phyloP scores from a whole-genome alignment of 2,329 filamentous ascomycete species.

The Epichloe sylvatica region DNA sequence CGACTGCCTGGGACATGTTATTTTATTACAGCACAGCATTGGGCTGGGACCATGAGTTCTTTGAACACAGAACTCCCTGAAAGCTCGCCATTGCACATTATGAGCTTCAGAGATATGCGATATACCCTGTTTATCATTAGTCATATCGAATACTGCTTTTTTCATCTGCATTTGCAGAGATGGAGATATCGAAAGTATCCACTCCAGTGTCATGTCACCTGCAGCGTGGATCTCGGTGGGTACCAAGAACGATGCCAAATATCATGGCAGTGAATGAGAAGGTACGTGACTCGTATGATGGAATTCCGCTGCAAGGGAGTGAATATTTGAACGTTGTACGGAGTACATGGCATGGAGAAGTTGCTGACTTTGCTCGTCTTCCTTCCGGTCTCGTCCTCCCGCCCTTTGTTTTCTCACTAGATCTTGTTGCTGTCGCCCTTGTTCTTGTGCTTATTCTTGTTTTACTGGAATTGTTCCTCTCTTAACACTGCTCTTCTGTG shows the following conservation, averaged over 20 bases:
- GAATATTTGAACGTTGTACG: no score
- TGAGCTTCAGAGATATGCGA: neutral
- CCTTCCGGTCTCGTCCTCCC: no score
- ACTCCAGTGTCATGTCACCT: neutral
- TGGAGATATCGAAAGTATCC: no score
- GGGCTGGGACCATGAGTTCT: neutral
- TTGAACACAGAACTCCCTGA: neutral
- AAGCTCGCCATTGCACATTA: neutral
- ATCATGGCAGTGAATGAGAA: constrained; percentile 18
- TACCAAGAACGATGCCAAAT: neutral
- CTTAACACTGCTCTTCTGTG: no score
- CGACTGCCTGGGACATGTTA: neutral
- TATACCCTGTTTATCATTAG: neutral
- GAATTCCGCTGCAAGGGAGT: no score
- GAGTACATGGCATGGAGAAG: no score
- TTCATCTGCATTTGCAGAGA: neutral
- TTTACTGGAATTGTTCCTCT: no score
- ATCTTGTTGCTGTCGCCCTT: no score
- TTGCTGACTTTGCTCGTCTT: no score
- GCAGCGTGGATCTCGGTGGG: neutral
- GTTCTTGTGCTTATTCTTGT: no score
- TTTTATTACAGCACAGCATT: neutral
- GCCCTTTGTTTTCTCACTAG: no score
- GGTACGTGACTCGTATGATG: no score
- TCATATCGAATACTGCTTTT: neutral